phyloP scores from a whole-genome alignment of 2,329 filamentous ascomycete genomes.

The Beauveria medogensis region DNA sequence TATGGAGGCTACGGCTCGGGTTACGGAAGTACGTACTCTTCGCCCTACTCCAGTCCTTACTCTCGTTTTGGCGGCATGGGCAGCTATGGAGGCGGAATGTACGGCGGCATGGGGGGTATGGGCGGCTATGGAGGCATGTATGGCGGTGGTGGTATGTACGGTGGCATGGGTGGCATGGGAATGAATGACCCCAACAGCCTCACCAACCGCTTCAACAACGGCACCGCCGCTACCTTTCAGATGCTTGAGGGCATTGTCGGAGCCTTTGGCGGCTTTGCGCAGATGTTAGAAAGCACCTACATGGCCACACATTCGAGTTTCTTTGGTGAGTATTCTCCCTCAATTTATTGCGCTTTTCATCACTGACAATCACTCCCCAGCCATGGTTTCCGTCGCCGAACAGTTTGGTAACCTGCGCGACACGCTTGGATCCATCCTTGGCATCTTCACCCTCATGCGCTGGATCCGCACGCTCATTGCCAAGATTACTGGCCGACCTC shows the following conservation, averaged over 20 bases:
- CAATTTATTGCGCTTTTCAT: background rate
- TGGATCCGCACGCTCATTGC: slow-evolving; percentile 90
- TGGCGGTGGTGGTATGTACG: slow-evolving; percentile 34
- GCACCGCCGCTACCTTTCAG: slow-evolving; percentile 94
- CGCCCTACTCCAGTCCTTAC: slow-evolving; percentile 20
- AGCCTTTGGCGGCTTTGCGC: slow-evolving; percentile 93
- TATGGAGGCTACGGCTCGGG: slow-evolving; percentile 29
- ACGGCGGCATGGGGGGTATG: slow-evolving; percentile 24
- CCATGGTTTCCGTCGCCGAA: slow-evolving; percentile 97
- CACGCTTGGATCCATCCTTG: slow-evolving; percentile 85
- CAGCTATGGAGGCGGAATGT: slow-evolving; percentile 38
- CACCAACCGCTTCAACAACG: slow-evolving; percentile 91
- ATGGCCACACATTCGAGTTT: slow-evolving; percentile 99
- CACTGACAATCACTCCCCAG: slow-evolving; percentile 34
- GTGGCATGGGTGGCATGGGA: slow-evolving; percentile 27
- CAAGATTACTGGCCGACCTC: slow-evolving; percentile 85
- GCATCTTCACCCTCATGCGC: slow-evolving; percentile 91
- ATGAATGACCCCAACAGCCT: slow-evolving; percentile 82
- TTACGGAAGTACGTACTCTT: slow-evolving; percentile 27
- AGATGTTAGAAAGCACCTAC: slow-evolving; percentile 99
- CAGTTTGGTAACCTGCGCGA: slow-evolving; percentile 91
- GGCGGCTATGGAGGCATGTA: slow-evolving; percentile 27
- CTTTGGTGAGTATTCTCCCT: slow-evolving; percentile 62
- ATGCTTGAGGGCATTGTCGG: slow-evolving; percentile 96
- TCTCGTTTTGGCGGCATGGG: slow-evolving; percentile 45